Base-by-base conservation (phyloP, 2,329 filamentous ascomycete species). In the Pleomassaria siparia region DNA sequence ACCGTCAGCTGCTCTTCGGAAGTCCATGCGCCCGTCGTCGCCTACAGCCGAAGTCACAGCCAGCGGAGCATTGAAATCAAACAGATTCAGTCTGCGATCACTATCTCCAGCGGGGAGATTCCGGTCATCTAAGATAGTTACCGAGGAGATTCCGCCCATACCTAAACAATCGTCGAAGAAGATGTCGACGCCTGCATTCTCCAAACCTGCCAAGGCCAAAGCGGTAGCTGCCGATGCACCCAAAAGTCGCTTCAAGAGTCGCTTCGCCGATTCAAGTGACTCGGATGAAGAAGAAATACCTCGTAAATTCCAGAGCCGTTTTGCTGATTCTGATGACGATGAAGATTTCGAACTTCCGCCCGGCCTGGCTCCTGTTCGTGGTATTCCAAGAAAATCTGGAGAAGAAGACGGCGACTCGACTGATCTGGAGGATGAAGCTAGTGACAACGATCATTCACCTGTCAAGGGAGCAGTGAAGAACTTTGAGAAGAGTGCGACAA, bases 211-310 rank as follows among this genome's bases (percentile, higher is more conserved):
- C 3, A 63, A 64, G 40, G 40, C 49, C 18, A 65, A 59, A 35
- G 15, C 57, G 24, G 28, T 53, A 13, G 50, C 55, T n/a, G 48
- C 49, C 13, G 62, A 53, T 21, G 40, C 59, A 22, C 22, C 51
- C 30, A 55, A 52, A 21, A 29, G 51, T 9, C 50, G 58, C 1
- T 68, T 70, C 54, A 64, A 62, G 46, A 71, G 65, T 59, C 83
- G 86, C 1, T 87, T 90, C 58, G 82, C 76, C 1, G 85, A 89
- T 59, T 89, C 87, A 1, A 89, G 87, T 60, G 86, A 89, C 36
- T 74, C 75, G 33, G 72, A 71, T 21, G 75, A 76, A 2, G 66
- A 64, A 5, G 61, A 62, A 10, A 50, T 60, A 10, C 58, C 67
- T 15, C 58, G 54, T 4, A 59, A 56, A 11, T 78, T 77, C 60